Evolutionary conservation across 352 stramenopile genomes (phyloP).

Genomic region (Phytophthora citricola): DNA sequence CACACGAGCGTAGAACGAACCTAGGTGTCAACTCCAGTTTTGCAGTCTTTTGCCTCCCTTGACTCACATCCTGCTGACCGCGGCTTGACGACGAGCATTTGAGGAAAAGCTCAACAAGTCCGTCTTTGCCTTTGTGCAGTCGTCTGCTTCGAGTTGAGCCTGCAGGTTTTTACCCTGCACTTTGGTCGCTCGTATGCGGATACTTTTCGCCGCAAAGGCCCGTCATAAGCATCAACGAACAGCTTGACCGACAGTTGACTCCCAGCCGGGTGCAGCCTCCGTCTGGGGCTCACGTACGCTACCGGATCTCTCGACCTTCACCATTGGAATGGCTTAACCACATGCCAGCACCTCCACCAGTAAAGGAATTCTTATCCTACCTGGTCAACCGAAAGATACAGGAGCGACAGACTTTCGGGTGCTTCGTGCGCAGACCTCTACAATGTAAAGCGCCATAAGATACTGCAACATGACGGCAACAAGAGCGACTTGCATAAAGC

Average conservation of each 20-base stretch:
- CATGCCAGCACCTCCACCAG: constrained; percentile 14
- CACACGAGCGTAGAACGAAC: no score
- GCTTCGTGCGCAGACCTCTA: constrained; percentile 12
- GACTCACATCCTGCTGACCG: not conserved
- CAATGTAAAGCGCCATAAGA: constrained; percentile 12
- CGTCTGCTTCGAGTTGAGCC: constrained; percentile 19
- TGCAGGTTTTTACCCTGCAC: constrained; percentile 11
- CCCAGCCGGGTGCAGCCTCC: constrained; percentile 14
- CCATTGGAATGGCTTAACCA: constrained; percentile 17
- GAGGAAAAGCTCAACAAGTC: not conserved
- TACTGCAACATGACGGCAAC: constrained; percentile 1
- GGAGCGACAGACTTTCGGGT: constrained; percentile 14
- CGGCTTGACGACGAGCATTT: not conserved
- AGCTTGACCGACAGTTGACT: constrained; percentile 29
- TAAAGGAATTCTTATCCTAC: constrained; percentile 36
- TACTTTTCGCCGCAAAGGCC: constrained; percentile 14
- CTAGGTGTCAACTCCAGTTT: no score
- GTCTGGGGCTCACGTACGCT: constrained; percentile 14
- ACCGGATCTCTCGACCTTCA: constrained; percentile 4
- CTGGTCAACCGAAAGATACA: constrained; percentile 36
- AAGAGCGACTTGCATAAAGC: not conserved
- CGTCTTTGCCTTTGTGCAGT: not conserved
- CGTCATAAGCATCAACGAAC: constrained; percentile 18
- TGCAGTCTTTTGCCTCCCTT: not conserved
- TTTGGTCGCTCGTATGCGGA: not conserved